These are phyloP conservation scores for Microascus cirrosus DNA, from an alignment of 2,329 filamentous ascomycete genomes.

Conservation along the genomic window DNA sequence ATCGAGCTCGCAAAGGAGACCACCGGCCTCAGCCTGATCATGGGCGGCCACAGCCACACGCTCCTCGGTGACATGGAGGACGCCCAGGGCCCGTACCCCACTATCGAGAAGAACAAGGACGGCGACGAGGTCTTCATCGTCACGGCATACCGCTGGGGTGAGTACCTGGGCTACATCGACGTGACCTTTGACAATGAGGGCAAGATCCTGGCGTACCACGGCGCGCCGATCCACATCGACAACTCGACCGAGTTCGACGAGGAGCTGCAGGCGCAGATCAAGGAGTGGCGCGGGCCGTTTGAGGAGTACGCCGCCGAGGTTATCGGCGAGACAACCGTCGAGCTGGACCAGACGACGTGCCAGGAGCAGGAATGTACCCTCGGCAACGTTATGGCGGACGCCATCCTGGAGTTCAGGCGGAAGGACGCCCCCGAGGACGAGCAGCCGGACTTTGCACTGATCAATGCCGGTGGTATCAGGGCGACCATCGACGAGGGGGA, in stretches of 20 bases:
- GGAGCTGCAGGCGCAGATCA: slow-evolving; percentile 44
- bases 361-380: slow-evolving; percentile 46
- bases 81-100: slow-evolving; percentile 51
- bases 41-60: slow-evolving; percentile 51
- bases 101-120: slow-evolving; percentile 46
- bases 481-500: slow-evolving; percentile 49
- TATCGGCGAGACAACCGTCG: slow-evolving; percentile 41
- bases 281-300: slow-evolving; percentile 48
- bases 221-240: slow-evolving; percentile 52
- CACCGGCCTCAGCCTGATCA: slow-evolving; percentile 55
- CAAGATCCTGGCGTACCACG: slow-evolving; percentile 50
- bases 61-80: slow-evolving; percentile 48
- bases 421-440: slow-evolving; percentile 30
- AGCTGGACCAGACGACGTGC: slow-evolving; percentile 49
- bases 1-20: slow-evolving; percentile 48
- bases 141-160: slow-evolving; percentile 57
- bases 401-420: slow-evolving; percentile 49
- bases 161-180: slow-evolving; percentile 58
- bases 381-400: slow-evolving; percentile 44
- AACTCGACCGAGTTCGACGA: slow-evolving; percentile 48
- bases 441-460: slow-evolving; percentile 42
- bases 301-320: slow-evolving; percentile 46
- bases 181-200: slow-evolving; percentile 50
- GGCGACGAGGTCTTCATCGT: slow-evolving; percentile 60
- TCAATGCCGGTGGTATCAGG: slow-evolving; percentile 54